These are phyloP conservation scores for Paspalum vaginatum DNA, from an alignment of 176 grass and related monocot genomes.

Conservation along the genomic window DNA sequence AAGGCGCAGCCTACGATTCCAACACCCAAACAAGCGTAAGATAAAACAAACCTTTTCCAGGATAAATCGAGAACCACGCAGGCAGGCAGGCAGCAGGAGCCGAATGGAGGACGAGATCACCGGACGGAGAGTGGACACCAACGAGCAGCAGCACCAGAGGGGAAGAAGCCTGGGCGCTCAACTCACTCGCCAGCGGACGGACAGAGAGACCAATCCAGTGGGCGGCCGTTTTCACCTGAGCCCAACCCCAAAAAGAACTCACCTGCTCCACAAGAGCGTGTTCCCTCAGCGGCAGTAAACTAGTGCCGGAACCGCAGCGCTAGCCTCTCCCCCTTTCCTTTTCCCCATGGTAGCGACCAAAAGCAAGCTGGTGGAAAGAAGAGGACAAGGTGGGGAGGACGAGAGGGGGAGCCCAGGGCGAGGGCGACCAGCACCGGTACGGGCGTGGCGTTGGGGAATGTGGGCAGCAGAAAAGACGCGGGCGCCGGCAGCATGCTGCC, in stretches of 20 bases:
- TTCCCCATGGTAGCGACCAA: slow-evolving; percentile 33
- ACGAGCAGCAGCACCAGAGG: background rate
- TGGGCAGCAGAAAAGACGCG: slow-evolving; percentile 46
- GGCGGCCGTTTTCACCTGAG: slow-evolving; percentile 9
- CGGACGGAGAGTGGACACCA: background rate
- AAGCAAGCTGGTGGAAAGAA: slow-evolving; percentile 49
- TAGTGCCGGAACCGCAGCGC: background rate
- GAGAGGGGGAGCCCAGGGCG: background rate
- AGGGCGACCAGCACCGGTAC: slow-evolving; percentile 23
- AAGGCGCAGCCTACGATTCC: background rate
- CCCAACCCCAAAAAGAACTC: slow-evolving; percentile 28
- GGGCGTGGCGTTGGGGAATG: slow-evolving; percentile 41
- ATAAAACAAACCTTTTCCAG: slow-evolving; percentile 15
- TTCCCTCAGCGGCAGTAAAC: slow-evolving; percentile 34
- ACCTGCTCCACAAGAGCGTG: slow-evolving; percentile 42
- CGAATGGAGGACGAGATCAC: background rate
- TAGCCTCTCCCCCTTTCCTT: background rate
- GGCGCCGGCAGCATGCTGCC: slow-evolving; percentile 23
- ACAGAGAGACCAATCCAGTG: background rate
- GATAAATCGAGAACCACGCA: background rate
- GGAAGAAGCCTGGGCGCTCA: background rate
- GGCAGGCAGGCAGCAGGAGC: background rate
- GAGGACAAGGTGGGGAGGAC: slow-evolving; percentile 28
- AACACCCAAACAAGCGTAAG: background rate
- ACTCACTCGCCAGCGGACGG: background rate